Base-by-base conservation (phyloP, 768 basidiomycete genomes). In the Suillus subluteus region DNA sequence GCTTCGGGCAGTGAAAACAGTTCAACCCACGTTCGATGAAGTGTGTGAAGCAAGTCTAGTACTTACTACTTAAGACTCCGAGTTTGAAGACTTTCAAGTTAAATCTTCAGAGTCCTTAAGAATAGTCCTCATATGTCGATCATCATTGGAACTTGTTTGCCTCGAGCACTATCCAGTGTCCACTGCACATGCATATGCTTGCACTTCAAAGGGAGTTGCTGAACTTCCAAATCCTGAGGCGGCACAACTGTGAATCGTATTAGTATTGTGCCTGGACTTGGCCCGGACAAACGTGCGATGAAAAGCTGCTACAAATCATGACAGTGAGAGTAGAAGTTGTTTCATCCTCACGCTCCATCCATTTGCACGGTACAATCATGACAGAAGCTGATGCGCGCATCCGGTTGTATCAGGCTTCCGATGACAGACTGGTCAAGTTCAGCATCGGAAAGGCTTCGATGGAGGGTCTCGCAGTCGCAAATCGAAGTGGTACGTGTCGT, bases 381-480 rank as follows among this genome's bases (percentile, higher is more conserved):
- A 78, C 74, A 32, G 75, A 78, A 62, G 74, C 78, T 44, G 74
- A 74, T 37, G 87, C 84, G 8, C 73, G 75, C 44, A 91, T 94
- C 43, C 88, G 92, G 56, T 75, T 79, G 0, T 87, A 83, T 72
- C 67, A 73, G 32, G 67, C 80, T 13, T 72, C 75, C 6, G 92
- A 94, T 74, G 80, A 85, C 65, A 91, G 86, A 69, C 73, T 83
- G 8, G 83, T 87, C n/a, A 84, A 81, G 59, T 92, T 92, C 75
- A 81, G 82, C 71, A 77, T 92, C 26, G 88, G 86, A 52, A 88
- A 89, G 74, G 80, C 87, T 16, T 82, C 83, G 46, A 87, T 94
- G 84, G 90, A 91, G 70, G 79, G 81, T 18, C 82, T 94, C 48
- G 88, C 89, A 5, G 79, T 81, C 12, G 92, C 92, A 23, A 94